phyloP scores from a whole-genome alignment of 208 protist genomes.

The Herpetomonas muscarum region DNA sequence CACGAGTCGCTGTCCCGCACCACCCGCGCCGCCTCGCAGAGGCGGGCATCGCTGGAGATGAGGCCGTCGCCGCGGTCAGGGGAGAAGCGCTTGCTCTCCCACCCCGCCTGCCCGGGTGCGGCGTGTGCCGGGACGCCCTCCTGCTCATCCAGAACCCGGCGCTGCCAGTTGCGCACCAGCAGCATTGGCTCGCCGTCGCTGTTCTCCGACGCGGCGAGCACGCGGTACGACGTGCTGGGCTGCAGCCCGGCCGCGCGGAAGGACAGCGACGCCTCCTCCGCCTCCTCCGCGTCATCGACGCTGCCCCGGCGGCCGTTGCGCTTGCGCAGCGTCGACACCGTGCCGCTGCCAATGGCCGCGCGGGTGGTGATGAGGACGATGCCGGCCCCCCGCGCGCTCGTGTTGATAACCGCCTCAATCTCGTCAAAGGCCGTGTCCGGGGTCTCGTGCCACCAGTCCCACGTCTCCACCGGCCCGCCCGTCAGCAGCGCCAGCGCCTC shows the following conservation, averaged over 20 bases:
- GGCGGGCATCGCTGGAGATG: not conserved
- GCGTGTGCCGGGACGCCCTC: constrained; percentile 2
- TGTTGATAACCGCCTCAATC: constrained; percentile 48
- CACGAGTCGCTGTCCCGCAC: constrained; percentile 17
- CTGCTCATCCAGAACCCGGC: constrained; percentile 4
- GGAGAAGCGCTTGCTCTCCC: constrained; percentile 5
- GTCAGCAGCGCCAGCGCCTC: constrained; percentile 43
- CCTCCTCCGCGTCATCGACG: not conserved
- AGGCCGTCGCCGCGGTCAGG: constrained; percentile 7
- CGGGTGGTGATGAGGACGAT: constrained; percentile 45
- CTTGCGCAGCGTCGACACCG: not conserved
- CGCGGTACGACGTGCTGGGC: constrained; percentile 44
- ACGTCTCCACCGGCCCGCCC: constrained; percentile 59
- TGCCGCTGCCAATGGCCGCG: constrained; percentile 6
- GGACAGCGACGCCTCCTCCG: constrained; percentile 1
- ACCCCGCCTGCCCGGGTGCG: not conserved
- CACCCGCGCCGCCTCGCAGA: constrained; percentile 1
- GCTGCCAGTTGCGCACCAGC: constrained; percentile 44
- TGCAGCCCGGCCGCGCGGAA: constrained; percentile 15
- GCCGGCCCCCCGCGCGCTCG: constrained; percentile 37
- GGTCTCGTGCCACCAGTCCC: constrained; percentile 48
- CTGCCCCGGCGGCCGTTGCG: not conserved
- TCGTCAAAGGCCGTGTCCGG: constrained; percentile 31
- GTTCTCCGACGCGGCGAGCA: constrained; percentile 39
- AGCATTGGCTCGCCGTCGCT: constrained; percentile 32